Base-by-base conservation (phyloP, 2,329 filamentous ascomycete species). In the Tolypocladium ovalisporum region DNA sequence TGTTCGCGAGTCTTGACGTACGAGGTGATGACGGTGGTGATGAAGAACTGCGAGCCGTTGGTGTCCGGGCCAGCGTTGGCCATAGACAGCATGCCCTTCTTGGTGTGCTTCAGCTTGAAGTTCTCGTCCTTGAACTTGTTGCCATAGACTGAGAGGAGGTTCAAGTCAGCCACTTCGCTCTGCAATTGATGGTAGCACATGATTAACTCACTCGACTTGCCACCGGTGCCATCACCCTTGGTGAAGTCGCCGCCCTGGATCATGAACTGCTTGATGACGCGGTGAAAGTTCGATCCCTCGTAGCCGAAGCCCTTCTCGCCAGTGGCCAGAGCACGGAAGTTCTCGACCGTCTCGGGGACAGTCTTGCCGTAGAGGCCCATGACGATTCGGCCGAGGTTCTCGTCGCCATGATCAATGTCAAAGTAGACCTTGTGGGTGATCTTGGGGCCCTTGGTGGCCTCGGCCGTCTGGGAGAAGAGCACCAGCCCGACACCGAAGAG, bases 391-490 rank as follows among this genome's bases (percentile, higher is more conserved):
- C 90, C 90, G 47, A 93, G 70, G 53, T 80, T 71, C 74, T 90
- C 79, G 62, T 89, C 89, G 68, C 87, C 90, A 68, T 90, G 85
- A 67, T 80, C 76, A 64, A 95, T 86, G 74, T 94, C 89, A 73
- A 95, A 93, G 81, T 84, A 94, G 75, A 94, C 90, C 85, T 96
- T 96, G 81, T 89, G 81, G 67, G 92, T 97, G 79, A 97, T 93
- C 85, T 94, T 95, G 62, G 90, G 93, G 52, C 94, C 93, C 79
- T 93, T 90, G 64, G 79, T 79, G 56, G 89, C 88, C 65, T 88
- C 84, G 59, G 83, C 85, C 37, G 84, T 82, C 74, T 90, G 86
- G 64, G 87, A 81, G 70, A 96, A 85, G 77, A 90, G 84, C 64
- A 91, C 76, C 70, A 93, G 79, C 65, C 82, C 80, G 66, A 92